A percentile compares a stretch with the other conserved stretches of the same genome.
phyloP scores from a whole-genome alignment of 305 asterid genomes.

The Rubia balearica region DNA sequence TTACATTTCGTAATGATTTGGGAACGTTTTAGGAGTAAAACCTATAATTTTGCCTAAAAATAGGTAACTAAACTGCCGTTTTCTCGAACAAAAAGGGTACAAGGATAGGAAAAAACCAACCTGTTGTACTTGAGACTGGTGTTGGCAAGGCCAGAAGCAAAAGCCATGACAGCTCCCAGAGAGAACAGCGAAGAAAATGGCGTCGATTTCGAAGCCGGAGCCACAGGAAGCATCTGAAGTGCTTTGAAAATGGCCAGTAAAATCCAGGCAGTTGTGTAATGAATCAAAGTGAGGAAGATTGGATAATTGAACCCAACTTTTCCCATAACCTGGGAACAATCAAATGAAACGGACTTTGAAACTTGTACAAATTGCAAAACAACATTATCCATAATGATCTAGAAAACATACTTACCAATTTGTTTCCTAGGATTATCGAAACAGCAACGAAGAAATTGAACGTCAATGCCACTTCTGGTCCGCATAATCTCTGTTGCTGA shows the following conservation, averaged over 20 bases:
- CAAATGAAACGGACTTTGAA: not conserved
- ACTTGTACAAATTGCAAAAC: not conserved
- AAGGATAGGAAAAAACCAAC: constrained; percentile 21
- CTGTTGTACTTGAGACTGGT: constrained; percentile 78
- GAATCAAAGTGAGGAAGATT: constrained; percentile 76
- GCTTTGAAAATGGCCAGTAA: constrained; percentile 63
- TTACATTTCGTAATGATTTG: too few species aligned
- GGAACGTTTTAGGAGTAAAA: too few species aligned
- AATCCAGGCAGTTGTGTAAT: constrained; percentile 68
- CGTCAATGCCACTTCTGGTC: constrained; percentile 66
- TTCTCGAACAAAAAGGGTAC: too few species aligned
- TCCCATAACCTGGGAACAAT: constrained; percentile 66
- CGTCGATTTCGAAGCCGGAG: constrained; percentile 70
- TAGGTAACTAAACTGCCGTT: too few species aligned
- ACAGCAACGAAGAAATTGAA: constrained; percentile 85
- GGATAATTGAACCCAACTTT: constrained; percentile 84
- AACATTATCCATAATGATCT: not conserved
- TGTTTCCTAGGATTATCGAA: constrained; percentile 77
- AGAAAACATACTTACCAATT: constrained; percentile 40
- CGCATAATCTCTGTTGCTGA: constrained; percentile 66
- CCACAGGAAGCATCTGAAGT: constrained; percentile 51
- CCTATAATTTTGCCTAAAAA: too few species aligned
- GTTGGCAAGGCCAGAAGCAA: constrained; percentile 84
- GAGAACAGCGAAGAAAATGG: constrained; percentile 77
- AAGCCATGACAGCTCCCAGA: constrained; percentile 78